Conservation (phyloP, 805 yeast species). For the Yamadazyma paraphyllophila region DNA sequence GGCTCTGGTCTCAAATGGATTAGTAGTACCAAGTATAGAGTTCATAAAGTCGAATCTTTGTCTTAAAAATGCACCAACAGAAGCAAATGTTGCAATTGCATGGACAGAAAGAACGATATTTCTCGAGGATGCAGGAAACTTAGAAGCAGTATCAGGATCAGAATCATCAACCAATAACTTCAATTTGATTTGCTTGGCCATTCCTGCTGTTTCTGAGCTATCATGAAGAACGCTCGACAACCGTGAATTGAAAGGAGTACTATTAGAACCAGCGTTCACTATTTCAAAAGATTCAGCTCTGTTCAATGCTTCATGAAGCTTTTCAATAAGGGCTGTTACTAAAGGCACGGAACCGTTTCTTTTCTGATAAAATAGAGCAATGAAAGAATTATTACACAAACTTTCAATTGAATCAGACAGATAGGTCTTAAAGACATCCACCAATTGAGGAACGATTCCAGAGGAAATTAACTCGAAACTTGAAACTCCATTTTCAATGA, state of each 20-base stretch:
- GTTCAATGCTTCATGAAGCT: slow-evolving; percentile 70
- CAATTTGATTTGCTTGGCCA: slow-evolving; percentile 71
- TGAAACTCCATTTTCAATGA: slow-evolving; percentile 41
- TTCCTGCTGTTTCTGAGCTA: slow-evolving; percentile 47
- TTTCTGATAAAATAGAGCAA: slow-evolving; percentile 32
- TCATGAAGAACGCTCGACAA: slow-evolving; percentile 13
- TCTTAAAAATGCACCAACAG: slow-evolving; percentile 48
- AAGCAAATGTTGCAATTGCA: slow-evolving; percentile 59
- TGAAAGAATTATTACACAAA: slow-evolving; percentile 44
- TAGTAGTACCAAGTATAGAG: slow-evolving; percentile 13
- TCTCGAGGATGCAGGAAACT: slow-evolving; percentile 24
- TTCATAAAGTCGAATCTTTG: slow-evolving; percentile 36
- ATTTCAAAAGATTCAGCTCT: slow-evolving; percentile 74
- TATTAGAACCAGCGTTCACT: slow-evolving; percentile 24
- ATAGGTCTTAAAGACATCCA: slow-evolving; percentile 29
- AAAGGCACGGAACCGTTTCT: slow-evolving; percentile 29
- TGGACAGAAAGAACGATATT: slow-evolving; percentile 49
- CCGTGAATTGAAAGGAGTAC: slow-evolving; percentile 6
- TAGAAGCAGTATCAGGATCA: slow-evolving; percentile 6
- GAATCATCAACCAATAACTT: slow-evolving; percentile 36
- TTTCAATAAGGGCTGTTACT: slow-evolving; percentile 40
- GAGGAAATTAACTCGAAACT: slow-evolving; percentile 75
- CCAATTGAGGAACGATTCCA: slow-evolving; percentile 52
- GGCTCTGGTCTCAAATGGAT: not conserved
- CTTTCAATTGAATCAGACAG: slow-evolving; percentile 16